These are phyloP conservation scores for Nicotiana knightiana DNA, from an alignment of 257 asterid genomes.

Conservation along the genomic window DNA sequence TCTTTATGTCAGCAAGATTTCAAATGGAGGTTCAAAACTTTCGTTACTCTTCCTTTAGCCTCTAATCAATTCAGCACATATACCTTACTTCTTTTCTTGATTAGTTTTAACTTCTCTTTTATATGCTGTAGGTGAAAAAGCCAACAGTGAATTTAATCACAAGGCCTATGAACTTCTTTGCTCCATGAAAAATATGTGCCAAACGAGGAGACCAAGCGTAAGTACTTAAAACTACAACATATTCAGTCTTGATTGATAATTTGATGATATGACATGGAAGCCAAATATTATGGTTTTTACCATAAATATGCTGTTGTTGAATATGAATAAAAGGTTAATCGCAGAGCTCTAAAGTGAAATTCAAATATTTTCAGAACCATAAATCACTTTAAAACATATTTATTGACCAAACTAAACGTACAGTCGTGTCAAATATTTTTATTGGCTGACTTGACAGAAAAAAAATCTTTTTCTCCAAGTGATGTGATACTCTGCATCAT, in stretches of 20 bases:
- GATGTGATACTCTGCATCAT: neutral
- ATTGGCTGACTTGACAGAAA: too few species aligned
- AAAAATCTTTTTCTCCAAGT: too few species aligned
- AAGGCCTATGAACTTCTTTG: slow-evolving; percentile 35
- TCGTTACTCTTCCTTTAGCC: neutral
- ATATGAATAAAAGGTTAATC: neutral
- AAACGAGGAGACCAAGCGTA: slow-evolving; percentile 54
- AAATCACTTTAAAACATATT: neutral
- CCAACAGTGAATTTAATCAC: slow-evolving; percentile 25
- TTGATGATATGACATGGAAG: neutral
- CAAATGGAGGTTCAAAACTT: slow-evolving; percentile 40
- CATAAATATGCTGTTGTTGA: neutral
- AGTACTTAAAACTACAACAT: neutral
- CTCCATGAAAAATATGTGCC: slow-evolving; percentile 39
- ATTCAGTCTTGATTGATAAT: neutral
- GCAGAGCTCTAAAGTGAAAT: neutral
- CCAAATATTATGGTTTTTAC: neutral
- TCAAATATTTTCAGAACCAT: neutral
- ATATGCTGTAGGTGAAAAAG: slow-evolving; percentile 42
- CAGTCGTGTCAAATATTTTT: too few species aligned
- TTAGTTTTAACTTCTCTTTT: neutral
- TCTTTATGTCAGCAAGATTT: slow-evolving; percentile 40
- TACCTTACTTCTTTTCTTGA: neutral
- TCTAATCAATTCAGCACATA: too few species aligned
- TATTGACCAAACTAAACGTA: neutral